Evolutionary conservation across 441 rosid genomes (phyloP), one percentile per base, ranked within the genome.

Genomic region (Croton laevigatus): DNA sequence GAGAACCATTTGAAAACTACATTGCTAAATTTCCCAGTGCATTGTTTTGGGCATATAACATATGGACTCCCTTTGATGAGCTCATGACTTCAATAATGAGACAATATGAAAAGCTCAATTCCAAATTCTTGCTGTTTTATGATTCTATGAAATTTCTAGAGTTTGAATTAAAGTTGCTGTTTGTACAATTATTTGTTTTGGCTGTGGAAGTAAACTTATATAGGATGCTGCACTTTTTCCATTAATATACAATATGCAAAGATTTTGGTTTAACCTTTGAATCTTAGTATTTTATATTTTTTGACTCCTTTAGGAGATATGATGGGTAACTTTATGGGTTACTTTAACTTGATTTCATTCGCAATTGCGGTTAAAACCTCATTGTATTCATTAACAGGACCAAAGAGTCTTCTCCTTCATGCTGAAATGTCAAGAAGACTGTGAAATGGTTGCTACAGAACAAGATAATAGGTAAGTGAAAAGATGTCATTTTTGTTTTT

Each of bases 371-470:
- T 51, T 77, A 75, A 68, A 51, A 69, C 36, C 27, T 22, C 36
- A 36, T 68, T 70, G 68, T 60, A 66, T 73, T 67, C 70, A 49
- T 54, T 71, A 48, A 44, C 88, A 89, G 97, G 93, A 93, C 58
- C 79, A 79, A 80, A 81, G 73, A 65, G 81, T 75, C 66, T 80
- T 87, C 73, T 76, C 83, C 62, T 79, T 84, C 11, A 71, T 75
- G 66, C 77, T 83, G 75, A 81, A 79, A 57, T 34, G 58, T 68
- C 70, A 82, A 78, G 84, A 79, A 73, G 80, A 81, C 69, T 67
- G 72, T 71, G 63, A 68, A 65, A 71, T 71, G 59, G 46, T 62
- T 38, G 75, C 40, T 27, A 51, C 66, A 52, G 65, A 76, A 62
- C 77, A 77, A 76, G 78, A 77, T 75, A 70, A 73, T 65, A 52